Evolutionary conservation across 257 asterid species (phyloP), one percentile per base, ranked within the genome.

Genomic region (Solanum ossicruentum): DNA sequence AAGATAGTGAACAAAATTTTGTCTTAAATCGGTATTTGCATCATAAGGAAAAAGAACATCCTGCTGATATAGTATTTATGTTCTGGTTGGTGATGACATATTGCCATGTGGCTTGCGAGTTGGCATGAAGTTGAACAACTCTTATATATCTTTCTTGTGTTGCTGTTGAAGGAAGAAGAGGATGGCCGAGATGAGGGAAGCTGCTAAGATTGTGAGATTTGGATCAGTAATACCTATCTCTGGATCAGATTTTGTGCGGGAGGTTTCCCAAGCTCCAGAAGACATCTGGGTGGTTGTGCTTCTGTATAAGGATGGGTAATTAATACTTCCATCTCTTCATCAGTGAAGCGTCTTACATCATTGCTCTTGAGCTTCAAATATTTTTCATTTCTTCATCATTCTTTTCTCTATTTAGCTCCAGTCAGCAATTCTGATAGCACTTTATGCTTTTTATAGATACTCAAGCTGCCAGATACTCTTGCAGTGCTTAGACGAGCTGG

Each of bases 241-340:
- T 6, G 99, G 99, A 70, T 95, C 99, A 3, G 99, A 96, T 91
- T 97, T 97, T 85, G 96, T 97, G 77, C 97, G 97, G 39, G 98
- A 97, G 87, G 99, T 97, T 84, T 97, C 98, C 57, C 98, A 97
- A 85, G 99, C 99, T 85, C 97, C 98, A 18, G 90, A 88, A 80
- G 98, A 97, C 61, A 90, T 95, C 71, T 97, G 98, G 98, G 98
- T 97, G 10, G 97, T 95, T 3, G 98, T 93, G 85, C 23, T 95
- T 79, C 90, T 97, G 82, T 97, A 91, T 85, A 97, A 97, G 87
- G 99, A 96, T 85, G 98, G 99, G 98, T 95, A 90, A 86, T 71
- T 75, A 49, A 3, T 67, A 65, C 79, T 82, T 39, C 32, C 21
- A 81, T 83, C n/a, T 43, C 75, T 41, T 52, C 18, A 5, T 16